phyloP scores from a whole-genome alignment of 2,329 filamentous ascomycete species.

The Penicillium sclerotigenum region DNA sequence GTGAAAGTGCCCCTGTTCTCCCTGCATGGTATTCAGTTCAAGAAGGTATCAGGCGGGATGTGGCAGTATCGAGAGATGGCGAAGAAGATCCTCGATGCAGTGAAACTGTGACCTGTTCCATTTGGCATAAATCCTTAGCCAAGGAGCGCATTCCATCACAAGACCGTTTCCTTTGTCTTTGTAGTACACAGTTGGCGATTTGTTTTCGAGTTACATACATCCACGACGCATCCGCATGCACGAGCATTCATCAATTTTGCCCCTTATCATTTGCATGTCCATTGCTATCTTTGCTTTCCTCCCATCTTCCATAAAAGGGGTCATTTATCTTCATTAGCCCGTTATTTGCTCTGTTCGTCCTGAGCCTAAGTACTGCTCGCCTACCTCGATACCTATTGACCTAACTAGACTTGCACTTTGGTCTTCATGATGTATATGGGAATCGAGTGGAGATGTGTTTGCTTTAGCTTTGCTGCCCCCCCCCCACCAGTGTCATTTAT shows the following conservation, averaged over 20 bases:
- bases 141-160: neutral
- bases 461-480: neutral
- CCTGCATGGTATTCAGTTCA: conserved; percentile 95
- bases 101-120: conserved; percentile 61
- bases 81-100: conserved; percentile 83
- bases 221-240: conserved; percentile 28
- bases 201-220: conserved; percentile 19
- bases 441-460: conserved; percentile 16
- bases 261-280: conserved; percentile 17
- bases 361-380: conserved; percentile 24
- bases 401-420: conserved; percentile 14
- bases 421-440: conserved; percentile 32
- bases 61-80: conserved; percentile 99
- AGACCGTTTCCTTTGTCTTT: neutral
- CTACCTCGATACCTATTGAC: conserved; percentile 11
- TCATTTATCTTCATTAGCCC: conserved; percentile 17
- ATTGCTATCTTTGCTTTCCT: conserved; percentile 11
- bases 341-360: conserved; percentile 14
- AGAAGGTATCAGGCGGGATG: conserved; percentile 89
- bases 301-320: neutral
- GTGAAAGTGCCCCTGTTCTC: conserved; percentile 94
- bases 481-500: neutral
- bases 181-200: conserved; percentile 3
- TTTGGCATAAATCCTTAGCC: neutral
- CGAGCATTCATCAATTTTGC: conserved; percentile 26